phyloP scores from a whole-genome alignment of 345 rosid genomes.

The Rhodamnia argentea region DNA sequence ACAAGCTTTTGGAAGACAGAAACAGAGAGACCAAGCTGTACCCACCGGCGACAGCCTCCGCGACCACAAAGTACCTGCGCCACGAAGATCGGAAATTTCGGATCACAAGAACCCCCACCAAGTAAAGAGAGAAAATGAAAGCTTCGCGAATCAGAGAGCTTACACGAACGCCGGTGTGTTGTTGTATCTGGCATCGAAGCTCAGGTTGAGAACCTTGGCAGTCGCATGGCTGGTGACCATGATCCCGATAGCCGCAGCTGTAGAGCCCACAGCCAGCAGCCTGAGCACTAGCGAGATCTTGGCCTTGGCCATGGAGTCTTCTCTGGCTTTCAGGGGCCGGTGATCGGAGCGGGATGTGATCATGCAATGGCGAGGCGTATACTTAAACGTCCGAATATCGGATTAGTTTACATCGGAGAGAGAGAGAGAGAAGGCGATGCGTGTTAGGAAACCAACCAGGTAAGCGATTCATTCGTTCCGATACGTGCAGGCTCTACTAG shows the following conservation, averaged over 20 bases:
- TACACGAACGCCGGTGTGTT: constrained; percentile 39
- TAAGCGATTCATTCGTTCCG: background rate
- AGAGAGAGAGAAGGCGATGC: background rate
- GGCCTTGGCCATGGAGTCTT: constrained; percentile 4
- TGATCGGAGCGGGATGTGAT: background rate
- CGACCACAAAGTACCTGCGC: constrained; percentile 38
- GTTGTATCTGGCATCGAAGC: constrained; percentile 42
- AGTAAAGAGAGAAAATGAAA: background rate
- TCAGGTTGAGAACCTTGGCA: constrained; percentile 34
- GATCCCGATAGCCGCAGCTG: constrained; percentile 18
- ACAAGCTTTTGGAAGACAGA: constrained; percentile 11
- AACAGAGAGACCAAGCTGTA: constrained; percentile 20
- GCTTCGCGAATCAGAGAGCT: background rate
- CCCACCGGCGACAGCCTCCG: constrained; percentile 36
- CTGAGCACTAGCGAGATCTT: constrained; percentile 17
- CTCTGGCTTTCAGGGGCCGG: background rate
- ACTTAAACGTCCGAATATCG: background rate
- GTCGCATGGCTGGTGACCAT: constrained; percentile 43
- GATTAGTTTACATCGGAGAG: background rate
- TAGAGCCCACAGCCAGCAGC: constrained; percentile 32
- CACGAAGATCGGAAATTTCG: background rate
- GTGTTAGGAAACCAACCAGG: background rate
- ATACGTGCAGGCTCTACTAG: background rate
- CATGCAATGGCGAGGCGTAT: background rate
- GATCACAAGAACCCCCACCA: background rate